Base-by-base conservation (phyloP, 139 green algal genomes). In the Chlorella vulgaris region DNA sequence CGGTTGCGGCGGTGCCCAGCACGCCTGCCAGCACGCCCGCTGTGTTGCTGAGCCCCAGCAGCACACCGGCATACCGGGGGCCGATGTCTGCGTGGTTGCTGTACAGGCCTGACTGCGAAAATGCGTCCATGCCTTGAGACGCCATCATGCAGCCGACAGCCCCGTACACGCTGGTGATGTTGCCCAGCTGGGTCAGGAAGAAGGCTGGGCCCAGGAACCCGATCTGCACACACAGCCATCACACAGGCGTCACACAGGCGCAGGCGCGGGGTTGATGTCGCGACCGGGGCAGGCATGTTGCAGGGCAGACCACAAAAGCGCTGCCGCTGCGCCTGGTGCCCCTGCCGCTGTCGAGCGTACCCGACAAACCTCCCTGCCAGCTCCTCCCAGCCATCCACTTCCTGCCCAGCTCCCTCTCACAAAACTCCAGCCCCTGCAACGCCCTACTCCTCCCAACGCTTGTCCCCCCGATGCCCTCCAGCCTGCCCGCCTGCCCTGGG, bases 31-130 rank as follows among this genome's bases (percentile, higher is more conserved):
- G 86, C 74, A 98, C 94, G 24, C 96, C 96, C 36, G 96, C 96
- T 13, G 96, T 99, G 86, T 99, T 99, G 63, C 89, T 95, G 84
- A 99, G 87, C 0, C 96, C 96, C 76, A 99, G 87, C 74, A 99
- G 85, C 51, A 98, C 93, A n/a, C 96, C 97, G 21, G 95, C 90
- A 74, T 99, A 99, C 28, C 92, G 87, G 2, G 96, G 96, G 5
- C 91, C 96, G 62, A 99, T 99, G 85, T 99, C 96, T 71, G 96
- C 91, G 80, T 99, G 96, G 90, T 99, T 99, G 73, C 90, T 96
- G 86, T 99, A 99, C 36, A 99, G 91, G 8, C 96, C 96, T 2
- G 91, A 95, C 38, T 86, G 96, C 3, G 89, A 95, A 89, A 98
- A 98, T 50, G 96, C 95, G 70, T 98, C 96, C n/a, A 94, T 84